Evolutionary conservation across 768 basidiomycete species (phyloP), one percentile per base, ranked within the genome.

Genomic region (Termitomyces sp.): DNA sequence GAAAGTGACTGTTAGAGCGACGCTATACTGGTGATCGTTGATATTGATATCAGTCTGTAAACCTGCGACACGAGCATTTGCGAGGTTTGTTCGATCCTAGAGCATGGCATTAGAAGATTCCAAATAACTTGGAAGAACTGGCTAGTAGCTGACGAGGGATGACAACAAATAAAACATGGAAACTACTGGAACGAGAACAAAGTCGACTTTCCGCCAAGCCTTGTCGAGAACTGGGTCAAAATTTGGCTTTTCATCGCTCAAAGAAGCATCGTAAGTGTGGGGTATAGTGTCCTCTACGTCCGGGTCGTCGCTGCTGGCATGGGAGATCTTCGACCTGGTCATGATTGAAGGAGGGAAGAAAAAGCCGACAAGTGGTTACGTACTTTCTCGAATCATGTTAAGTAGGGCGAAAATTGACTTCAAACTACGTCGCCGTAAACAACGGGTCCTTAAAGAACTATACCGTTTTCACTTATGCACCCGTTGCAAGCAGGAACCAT

Each of bases 271-370:
- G 13, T 46, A 18, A 20, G 11, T n/a, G 31, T 9, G 27, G 2
- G 29, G 16, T 11, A 5, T 10, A 29, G 16, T n/a, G 3, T 11
- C 3, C 13, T 33, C 5, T 2, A 33, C 2, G 9, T 47, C 20
- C 15, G 13, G 13, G 18, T 33, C 20, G 22, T 33, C 20, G 13
- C 23, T 33, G 5, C 3, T 16, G 9, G 13, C 32, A 47, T 22
- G 15, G 20, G 45, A 20, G 22, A 13, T 4, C 31, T 20, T 15
- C 12, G 20, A 32, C 45, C 32, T 22, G 12, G 6, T 46, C 12
- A 91, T 81, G 67, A 91, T 88, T 3, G 85, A n/a, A n/a, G 89
- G 88, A 11, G 82, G 71, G 68, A 91, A 91, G 60, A 27, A 39
- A 39, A 23, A 25, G 11, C 11, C 7, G 11, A 36, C n/a, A n/a